phyloP scores from a whole-genome alignment of 257 asterid genomes.

The Solanum chaucha region DNA sequence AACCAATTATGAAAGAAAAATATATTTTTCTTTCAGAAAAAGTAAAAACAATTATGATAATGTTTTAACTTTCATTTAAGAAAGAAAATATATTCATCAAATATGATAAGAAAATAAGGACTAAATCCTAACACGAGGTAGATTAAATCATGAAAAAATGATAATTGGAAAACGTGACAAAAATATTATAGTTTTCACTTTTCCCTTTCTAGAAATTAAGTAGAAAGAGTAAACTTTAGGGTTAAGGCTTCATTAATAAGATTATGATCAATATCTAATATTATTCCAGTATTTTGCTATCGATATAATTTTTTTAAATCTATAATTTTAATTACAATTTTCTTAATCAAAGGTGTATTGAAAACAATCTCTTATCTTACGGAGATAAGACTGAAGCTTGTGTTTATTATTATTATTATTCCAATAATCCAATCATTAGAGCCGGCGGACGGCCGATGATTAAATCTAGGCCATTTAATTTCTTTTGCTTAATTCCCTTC shows the following conservation, averaged over 20 bases:
- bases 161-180: neutral
- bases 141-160: neutral
- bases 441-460: slow-evolving; percentile 3
- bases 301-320: too few relatives aligned
- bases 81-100: too few relatives aligned
- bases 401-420: too few relatives aligned
- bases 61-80: too few relatives aligned
- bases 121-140: neutral
- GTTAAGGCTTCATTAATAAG: neutral
- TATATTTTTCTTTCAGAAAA: too few relatives aligned
- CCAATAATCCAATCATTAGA: neutral
- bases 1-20: too few relatives aligned
- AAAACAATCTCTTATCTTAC: too few relatives aligned
- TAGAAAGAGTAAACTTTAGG: neutral
- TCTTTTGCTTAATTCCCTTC: neutral
- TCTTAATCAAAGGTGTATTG: too few relatives aligned
- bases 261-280: neutral
- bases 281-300: neutral
- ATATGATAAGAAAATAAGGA: too few relatives aligned
- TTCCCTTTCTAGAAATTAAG: neutral
- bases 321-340: too few relatives aligned
- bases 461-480: neutral
- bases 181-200: neutral
- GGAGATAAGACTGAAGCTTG: neutral
- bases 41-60: too few relatives aligned